Base-by-base conservation (phyloP, 495 filamentous ascomycete species). In the Penicillium chermesinum region DNA sequence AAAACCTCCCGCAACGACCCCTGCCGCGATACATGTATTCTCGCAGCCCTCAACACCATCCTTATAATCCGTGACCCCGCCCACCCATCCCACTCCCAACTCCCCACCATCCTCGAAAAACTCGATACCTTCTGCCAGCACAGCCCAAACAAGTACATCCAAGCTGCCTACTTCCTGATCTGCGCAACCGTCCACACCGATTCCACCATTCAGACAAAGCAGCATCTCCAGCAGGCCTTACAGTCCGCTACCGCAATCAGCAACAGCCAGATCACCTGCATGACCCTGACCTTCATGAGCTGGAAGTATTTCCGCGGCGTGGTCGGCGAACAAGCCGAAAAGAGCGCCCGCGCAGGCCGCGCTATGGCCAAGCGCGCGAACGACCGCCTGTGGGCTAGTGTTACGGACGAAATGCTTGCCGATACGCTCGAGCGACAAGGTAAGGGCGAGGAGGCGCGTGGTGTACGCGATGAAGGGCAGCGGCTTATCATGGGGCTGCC, bases 321-420 rank as follows among this genome's bases (percentile, higher is more conserved):
- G 10, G 80, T 96, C 2, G 89, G 88, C 30, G 89, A 89, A 47
- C 91, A 97, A 67, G 87, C 91, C 2, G 82, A 94, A 53, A 96
- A 96, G 71, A 87, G 85, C 51, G 87, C 87, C 0, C 76, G 79
- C 36, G 89, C 90, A 0, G 87, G 80, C 21, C 72, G 81, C 44
- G 79, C 76, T 12, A 82, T 91, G 72, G 88, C 90, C 3, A 81
- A 79, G 58, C 85, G 82, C 60, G 82, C 82, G 40, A 80, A 83
- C 19, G 89, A 91, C 63, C 70, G 75, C 2, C 64, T 99, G 16
- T 99, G 93, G 93, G 84, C 76, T 59, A 89, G 84, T 56, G 88
- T 93, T 17, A 87, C 86, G 0, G 84, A 86, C 50, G 85, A 85
- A 4, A 85, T 93, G 80, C 74, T 93, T 15, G 83, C 81, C 1